phyloP scores from a whole-genome alignment of 352 stramenopile species.

The Globisporangium orthogonon region DNA sequence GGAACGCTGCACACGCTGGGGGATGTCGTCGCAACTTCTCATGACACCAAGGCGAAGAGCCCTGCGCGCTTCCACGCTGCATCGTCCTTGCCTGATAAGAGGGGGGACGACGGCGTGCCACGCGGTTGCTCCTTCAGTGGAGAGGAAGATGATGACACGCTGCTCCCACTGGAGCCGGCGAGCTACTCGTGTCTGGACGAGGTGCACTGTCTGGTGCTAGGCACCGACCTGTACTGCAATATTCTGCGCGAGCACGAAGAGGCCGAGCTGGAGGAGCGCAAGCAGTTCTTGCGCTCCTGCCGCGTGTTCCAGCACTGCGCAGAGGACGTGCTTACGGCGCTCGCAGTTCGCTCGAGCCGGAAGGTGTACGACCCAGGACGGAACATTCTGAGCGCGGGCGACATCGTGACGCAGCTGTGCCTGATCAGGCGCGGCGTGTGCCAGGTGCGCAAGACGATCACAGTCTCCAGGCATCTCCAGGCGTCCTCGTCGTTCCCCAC shows the following conservation, averaged over 20 bases:
- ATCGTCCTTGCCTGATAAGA: no score
- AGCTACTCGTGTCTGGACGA: constrained; percentile 50
- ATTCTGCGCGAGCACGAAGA: constrained; percentile 47
- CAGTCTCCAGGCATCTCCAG: constrained; percentile 9
- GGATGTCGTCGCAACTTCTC: not conserved
- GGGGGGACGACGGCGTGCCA: no score
- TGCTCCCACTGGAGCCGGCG: constrained; percentile 23
- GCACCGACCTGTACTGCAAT: constrained; percentile 35
- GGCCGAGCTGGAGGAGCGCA: constrained; percentile 34
- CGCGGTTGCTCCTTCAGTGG: no score
- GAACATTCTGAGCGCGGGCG: constrained; percentile 41
- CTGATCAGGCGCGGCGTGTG: constrained; percentile 67
- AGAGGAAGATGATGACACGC: not conserved
- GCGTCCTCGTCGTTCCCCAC: not conserved
- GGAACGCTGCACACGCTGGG: constrained; percentile 25
- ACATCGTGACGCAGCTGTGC: constrained; percentile 57
- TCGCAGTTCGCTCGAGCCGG: constrained; percentile 40
- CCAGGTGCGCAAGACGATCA: constrained; percentile 56
- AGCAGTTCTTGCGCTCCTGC: constrained; percentile 48
- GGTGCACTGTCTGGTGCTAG: constrained; percentile 47
- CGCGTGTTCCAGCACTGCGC: constrained; percentile 57
- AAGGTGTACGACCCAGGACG: constrained; percentile 49
- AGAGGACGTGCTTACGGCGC: constrained; percentile 36
- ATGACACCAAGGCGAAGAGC: no score
- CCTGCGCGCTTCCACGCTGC: no score